Conservation (phyloP, 768 basidiomycete genomes). For the Podaxis sp. region DNA sequence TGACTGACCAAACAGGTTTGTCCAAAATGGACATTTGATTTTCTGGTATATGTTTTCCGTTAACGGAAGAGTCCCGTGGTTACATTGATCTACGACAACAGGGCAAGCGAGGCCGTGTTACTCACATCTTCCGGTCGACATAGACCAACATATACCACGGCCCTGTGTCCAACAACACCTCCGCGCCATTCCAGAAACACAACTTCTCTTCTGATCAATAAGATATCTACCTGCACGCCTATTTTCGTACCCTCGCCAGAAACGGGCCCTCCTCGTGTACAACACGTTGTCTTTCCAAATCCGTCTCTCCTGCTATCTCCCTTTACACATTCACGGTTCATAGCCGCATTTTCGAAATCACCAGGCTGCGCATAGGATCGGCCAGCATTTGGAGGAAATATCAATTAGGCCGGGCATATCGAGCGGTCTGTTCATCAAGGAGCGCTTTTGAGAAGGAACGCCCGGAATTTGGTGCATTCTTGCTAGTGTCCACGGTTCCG, state of each 20-base stretch:
- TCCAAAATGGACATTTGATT: neutral
- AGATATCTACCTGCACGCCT: neutral
- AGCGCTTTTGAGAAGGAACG: neutral
- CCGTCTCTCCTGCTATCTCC: conserved; percentile 1
- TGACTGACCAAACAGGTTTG: neutral
- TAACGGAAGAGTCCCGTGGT: neutral
- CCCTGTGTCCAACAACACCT: neutral
- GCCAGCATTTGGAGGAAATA: neutral
- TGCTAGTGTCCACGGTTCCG: neutral
- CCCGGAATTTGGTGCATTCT: neutral
- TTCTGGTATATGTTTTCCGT: neutral
- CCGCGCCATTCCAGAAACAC: conserved; percentile 7
- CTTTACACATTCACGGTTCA: neutral
- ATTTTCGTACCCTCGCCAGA: conserved; percentile 1
- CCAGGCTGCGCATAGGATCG: neutral
- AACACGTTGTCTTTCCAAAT: conserved; percentile 15
- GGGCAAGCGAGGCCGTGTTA: neutral
- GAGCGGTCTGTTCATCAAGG: neutral
- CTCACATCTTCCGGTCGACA: neutral
- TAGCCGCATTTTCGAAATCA: neutral
- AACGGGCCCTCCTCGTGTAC: conserved; percentile 14
- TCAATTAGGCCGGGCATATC: neutral
- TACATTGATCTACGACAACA: neutral
- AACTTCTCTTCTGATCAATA: conserved; percentile 11
- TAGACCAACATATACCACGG: neutral